Evolutionary conservation across 139 green algal genomes (phyloP).

Genomic region (Ettlia oleoabundans): DNA sequence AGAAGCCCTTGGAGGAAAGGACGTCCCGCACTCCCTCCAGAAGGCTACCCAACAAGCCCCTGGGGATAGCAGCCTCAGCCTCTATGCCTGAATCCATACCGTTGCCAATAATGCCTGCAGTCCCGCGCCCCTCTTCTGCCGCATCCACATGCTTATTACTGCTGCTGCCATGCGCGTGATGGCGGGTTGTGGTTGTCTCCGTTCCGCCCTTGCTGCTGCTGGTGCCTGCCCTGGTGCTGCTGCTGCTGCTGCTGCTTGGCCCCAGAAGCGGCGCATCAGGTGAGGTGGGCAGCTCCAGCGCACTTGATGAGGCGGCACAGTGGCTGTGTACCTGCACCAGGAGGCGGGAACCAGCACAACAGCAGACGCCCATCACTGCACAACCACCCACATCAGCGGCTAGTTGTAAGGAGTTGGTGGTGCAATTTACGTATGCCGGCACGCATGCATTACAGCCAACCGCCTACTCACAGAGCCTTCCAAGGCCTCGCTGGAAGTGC

Average conservation of each 20-base stretch:
- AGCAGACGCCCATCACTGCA: not conserved
- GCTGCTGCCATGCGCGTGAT: not conserved
- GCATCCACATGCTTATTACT: not conserved
- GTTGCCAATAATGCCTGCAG: too few species aligned
- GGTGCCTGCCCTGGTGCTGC: not conserved
- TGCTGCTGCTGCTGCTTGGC: constrained; percentile 7
- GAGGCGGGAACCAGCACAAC: too few species aligned
- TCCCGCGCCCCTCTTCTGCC: too few species aligned
- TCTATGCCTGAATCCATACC: too few species aligned
- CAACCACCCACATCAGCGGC: not conserved
- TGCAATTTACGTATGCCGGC: not conserved
- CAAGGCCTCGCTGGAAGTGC: constrained; percentile 14
- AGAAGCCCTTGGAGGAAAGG: constrained; percentile 47
- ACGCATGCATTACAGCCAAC: not conserved
- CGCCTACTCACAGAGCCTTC: constrained; percentile 11
- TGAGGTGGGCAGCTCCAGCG: constrained; percentile 22
- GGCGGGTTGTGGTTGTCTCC: not conserved
- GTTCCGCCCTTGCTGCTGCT: not conserved
- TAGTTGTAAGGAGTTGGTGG: not conserved
- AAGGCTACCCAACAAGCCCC: too few species aligned
- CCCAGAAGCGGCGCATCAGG: constrained; percentile 10
- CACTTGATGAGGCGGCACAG: not conserved
- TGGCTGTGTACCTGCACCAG: constrained; percentile 23
- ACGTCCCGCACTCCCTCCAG: constrained; percentile 26
- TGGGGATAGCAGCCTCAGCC: too few species aligned